Base-by-base conservation (phyloP, 148 eudicot genomes). In the Diospyros lotus region DNA sequence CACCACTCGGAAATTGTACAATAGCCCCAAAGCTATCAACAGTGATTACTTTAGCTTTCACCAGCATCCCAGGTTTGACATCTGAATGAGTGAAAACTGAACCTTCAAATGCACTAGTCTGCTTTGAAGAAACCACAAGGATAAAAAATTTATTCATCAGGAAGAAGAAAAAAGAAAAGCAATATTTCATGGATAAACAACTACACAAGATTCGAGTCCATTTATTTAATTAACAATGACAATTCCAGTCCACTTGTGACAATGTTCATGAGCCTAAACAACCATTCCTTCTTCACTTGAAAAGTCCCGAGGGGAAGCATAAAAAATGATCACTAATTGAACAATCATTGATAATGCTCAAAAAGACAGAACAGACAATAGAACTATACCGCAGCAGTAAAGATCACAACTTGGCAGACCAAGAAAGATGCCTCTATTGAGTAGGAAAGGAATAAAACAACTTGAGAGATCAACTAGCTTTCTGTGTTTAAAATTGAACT, bases 61-160 rank as follows among this genome's bases (percentile, higher is more conserved):
- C 91, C 75, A 90, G 86, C 97, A 95, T 95, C 59, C 99, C 99
- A 50, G 99, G 96, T 88, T 91, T 92, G 44, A 92, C 94, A 84
- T 95, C 98, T 10, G 99, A 89, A 80, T 95, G 99, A 64, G 99
- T 95, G 75, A 95, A 95, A 80, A 95, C 97, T 61, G 89, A 84
- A 71, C 97, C 97, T 82, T 92, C 96, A 66, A 92, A 85, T 38
- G 97, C 97, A 81, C 97, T 95, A 75, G 91, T 88, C 99, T 95
- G 88, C 77, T 64, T 28, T 75, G 28, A 76, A 74, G 64, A 56
- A 44, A 53, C 12, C 52, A 58, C 2, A 5, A 63, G 58, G 13
- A 28, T 11, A 75, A 45, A 44, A 72, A 4, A 66, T 38, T 54
- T n/a, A 71, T 71, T 18, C 39, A 28, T 52, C 11, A 2, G 18